Conservation (phyloP, 345 rosid species). For the Citrus unshiu region DNA sequence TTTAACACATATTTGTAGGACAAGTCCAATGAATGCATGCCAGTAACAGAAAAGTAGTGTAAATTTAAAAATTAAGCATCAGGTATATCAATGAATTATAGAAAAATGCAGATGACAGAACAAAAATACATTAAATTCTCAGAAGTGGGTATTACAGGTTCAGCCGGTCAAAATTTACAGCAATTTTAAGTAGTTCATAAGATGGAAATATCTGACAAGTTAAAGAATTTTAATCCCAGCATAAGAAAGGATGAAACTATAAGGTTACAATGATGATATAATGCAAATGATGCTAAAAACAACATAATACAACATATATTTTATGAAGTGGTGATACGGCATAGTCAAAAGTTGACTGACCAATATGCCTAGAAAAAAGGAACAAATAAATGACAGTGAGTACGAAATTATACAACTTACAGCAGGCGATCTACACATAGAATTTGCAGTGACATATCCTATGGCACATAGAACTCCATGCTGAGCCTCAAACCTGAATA, state of each 20-base stretch:
- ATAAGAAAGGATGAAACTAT: neutral
- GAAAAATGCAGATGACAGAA: neutral
- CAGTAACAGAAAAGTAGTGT: neutral
- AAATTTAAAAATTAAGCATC: too few relatives aligned
- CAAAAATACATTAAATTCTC: neutral
- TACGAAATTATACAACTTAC: conserved; percentile 43
- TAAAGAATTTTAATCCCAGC: neutral
- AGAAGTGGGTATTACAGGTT: neutral
- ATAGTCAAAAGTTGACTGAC: neutral
- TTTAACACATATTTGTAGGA: neutral
- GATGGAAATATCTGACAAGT: neutral
- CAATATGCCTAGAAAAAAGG: neutral
- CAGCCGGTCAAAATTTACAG: too few relatives aligned
- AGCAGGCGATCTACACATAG: conserved; percentile 42
- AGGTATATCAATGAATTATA: too few relatives aligned
- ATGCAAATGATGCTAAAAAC: conserved; percentile 4
- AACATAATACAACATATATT: neutral
- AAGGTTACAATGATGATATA: neutral
- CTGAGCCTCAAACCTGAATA: conserved; percentile 70
- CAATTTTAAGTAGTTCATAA: neutral
- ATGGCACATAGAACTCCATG: conserved; percentile 77
- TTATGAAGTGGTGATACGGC: neutral
- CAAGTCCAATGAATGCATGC: neutral
- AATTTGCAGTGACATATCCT: conserved; percentile 82
- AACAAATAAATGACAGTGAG: neutral